A percentile compares a stretch with the other conserved stretches of the same genome.
Evolutionary conservation across 2,329 filamentous ascomycete species (phyloP).

Genomic region (Drechmeria coniospora): DNA sequence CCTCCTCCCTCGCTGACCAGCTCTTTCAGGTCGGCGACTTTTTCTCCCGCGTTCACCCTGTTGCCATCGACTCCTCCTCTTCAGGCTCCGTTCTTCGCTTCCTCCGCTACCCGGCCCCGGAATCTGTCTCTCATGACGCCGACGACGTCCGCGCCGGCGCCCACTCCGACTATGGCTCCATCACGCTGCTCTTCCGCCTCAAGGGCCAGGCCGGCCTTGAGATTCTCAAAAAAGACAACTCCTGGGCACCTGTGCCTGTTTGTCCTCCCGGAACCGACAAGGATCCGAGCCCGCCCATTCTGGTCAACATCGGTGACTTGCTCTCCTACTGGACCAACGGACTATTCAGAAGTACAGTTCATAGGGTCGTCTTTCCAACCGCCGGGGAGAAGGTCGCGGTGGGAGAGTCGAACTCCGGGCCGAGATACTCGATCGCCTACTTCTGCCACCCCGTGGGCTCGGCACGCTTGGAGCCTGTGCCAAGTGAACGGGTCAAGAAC

Average conservation of each 20-base stretch:
- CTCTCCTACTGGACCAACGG: slow-evolving; percentile 83
- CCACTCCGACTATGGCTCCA: slow-evolving; percentile 71
- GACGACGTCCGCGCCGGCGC: slow-evolving; percentile 73
- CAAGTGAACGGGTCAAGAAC: slow-evolving; percentile 38
- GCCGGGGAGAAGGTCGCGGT: slow-evolving; percentile 11
- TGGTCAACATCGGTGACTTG: slow-evolving; percentile 61
- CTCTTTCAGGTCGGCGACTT: slow-evolving; percentile 28
- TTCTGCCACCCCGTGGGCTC: slow-evolving; percentile 49
- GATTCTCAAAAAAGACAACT: slow-evolving; percentile 44
- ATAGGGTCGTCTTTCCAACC: slow-evolving; percentile 61
- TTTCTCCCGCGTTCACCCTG: slow-evolving; percentile 39
- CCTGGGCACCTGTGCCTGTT: slow-evolving; percentile 52
- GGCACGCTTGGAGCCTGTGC: slow-evolving; percentile 39
- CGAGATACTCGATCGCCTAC: slow-evolving; percentile 51
- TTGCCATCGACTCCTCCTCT: slow-evolving; percentile 22
- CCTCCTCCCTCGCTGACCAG: neutral
- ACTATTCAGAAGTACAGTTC: slow-evolving; percentile 72
- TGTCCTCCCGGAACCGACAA: slow-evolving; percentile 42
- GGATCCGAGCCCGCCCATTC: slow-evolving; percentile 53
- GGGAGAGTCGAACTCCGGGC: slow-evolving; percentile 32
- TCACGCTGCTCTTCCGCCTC: slow-evolving; percentile 71
- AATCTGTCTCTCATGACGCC: slow-evolving; percentile 24
- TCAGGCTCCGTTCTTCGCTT: slow-evolving; percentile 50
- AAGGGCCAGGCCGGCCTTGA: slow-evolving; percentile 76
- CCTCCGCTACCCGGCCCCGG: slow-evolving; percentile 53